Base-by-base conservation (phyloP, 805 yeast genomes). In the Kuraishia capsulata region DNA sequence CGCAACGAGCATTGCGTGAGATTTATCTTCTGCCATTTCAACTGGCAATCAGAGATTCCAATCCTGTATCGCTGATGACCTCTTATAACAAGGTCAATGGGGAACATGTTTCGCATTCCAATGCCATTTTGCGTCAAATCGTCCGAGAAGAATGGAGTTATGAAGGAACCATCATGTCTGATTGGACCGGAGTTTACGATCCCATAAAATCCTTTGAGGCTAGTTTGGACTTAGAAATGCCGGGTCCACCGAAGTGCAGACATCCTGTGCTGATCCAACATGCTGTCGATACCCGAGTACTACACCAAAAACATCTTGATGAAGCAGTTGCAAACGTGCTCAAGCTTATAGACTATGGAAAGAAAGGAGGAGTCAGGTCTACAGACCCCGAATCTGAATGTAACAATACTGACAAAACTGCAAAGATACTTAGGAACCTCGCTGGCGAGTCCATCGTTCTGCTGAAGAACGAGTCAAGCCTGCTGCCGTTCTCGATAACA, bases 391-490 rank as follows among this genome's bases (percentile, higher is more conserved):
- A 64, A 41, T 40, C 45, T 4, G 39, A 44, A 10, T 53, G 54
- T 24, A 70, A 69, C 45, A 63, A 73, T 49, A 65, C 72, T 5
- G 65, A 69, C 26, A 73, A 69, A 47, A 68, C 78, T 3, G 40
- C 65, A 17, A 62, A 52, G 1, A 45, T 65, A 5, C 50, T 73
- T 31, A 62, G 74, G 50, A 54, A 62, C 42, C 42, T 69, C n/a
- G 76, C 76, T 14, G 63, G 51, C n/a, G 78, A 76, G 37, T 57
- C 76, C 2, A 64, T 72, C 37, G 82, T 78, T 5, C 54, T 76
- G 41, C 60, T 76, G 53, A 73, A 73, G 52, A 74, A 76, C 49
- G 73, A 71, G 11, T 44, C 50, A 32, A 41, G 69, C 3, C 55
- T 52, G 4, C 79, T 53, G 4, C 84, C 84, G 1, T 59, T 78